Percentiles rank a stretch among this genome's conserved stretches.
phyloP scores from a whole-genome alignment of 2,329 filamentous ascomycete species.

The Alternaria gaisen region DNA sequence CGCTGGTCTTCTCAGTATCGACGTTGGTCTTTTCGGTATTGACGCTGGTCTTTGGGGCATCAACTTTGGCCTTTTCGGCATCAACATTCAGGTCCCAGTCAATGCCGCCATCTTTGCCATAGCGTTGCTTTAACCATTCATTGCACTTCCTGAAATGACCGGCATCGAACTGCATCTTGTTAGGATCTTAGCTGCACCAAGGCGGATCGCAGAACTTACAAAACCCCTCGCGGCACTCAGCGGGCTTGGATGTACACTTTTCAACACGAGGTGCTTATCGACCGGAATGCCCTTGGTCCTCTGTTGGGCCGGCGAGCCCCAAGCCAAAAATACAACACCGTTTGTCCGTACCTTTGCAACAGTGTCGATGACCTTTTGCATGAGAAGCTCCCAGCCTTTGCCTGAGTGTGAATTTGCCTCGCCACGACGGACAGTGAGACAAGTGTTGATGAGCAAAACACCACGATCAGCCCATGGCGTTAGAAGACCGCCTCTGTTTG shows the following conservation, averaged over 20 bases:
- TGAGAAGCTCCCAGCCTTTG: slow-evolving; percentile 92
- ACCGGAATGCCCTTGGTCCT: slow-evolving; percentile 77
- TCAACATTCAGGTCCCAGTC: slow-evolving; percentile 77
- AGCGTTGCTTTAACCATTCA: slow-evolving; percentile 80
- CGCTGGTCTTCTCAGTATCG: no score
- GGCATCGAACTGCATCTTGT: slow-evolving; percentile 69
- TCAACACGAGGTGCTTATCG: slow-evolving; percentile 80
- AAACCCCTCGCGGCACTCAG: slow-evolving; percentile 84
- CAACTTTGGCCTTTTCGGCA: slow-evolving; percentile 44
- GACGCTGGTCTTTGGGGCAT: slow-evolving; percentile 31
- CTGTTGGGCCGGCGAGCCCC: slow-evolving; percentile 86
- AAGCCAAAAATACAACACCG: slow-evolving; percentile 94
- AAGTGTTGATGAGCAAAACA: slow-evolving; percentile 93
- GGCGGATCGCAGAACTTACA: slow-evolving; percentile 54
- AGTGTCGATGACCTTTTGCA: slow-evolving; percentile 87
- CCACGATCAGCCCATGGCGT: slow-evolving; percentile 95
- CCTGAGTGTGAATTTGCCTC: slow-evolving; percentile 86
- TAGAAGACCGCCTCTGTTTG: slow-evolving; percentile 81
- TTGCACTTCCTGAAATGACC: slow-evolving; percentile 84
- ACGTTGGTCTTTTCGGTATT: neutral
- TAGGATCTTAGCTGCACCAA: slow-evolving; percentile 32
- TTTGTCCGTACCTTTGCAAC: slow-evolving; percentile 78
- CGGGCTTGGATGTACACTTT: slow-evolving; percentile 92
- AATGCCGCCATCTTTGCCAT: slow-evolving; percentile 81
- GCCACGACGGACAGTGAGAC: slow-evolving; percentile 89